Conservation (phyloP, 2,329 filamentous ascomycete genomes). For the Ophiosphaerella narmari region DNA sequence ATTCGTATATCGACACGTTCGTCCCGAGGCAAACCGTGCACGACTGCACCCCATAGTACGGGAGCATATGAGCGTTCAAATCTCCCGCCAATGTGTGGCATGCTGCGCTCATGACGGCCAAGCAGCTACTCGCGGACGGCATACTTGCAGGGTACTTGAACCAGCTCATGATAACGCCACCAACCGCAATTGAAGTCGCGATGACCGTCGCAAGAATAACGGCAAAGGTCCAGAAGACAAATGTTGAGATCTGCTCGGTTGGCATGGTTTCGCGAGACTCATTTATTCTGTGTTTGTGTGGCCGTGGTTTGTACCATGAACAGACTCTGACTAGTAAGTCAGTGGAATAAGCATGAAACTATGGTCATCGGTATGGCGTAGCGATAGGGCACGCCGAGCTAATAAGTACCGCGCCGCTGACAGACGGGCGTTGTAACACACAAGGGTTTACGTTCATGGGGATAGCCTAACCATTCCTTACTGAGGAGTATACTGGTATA, state of each 20-base stretch:
- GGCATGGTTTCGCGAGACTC: not conserved
- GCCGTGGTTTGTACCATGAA: conserved; percentile 45
- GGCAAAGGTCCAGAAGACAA: conserved; percentile 10
- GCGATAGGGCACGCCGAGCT: conserved; percentile 47
- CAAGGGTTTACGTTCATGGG: conserved; percentile 36
- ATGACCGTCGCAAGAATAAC: conserved; percentile 18
- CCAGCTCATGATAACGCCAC: conserved; percentile 13
- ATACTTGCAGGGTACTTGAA: conserved; percentile 25
- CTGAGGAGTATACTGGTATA: conserved; percentile 55
- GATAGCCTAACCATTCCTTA: conserved; percentile 53
- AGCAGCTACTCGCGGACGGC: conserved; percentile 33
- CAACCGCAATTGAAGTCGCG: conserved; percentile 10
- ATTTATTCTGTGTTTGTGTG: not conserved
- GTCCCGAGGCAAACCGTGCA: not conserved
- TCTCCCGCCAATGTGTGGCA: conserved; percentile 30
- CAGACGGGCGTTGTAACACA: conserved; percentile 46
- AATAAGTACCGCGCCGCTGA: conserved; percentile 49
- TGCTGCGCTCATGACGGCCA: conserved; percentile 42
- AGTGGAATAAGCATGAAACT: conserved; percentile 45
- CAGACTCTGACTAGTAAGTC: conserved; percentile 51
- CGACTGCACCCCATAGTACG: conserved; percentile 36
- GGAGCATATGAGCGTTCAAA: conserved; percentile 14
- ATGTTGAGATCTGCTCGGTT: conserved; percentile 8
- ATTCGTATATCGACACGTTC: conserved; percentile 2
- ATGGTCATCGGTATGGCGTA: conserved; percentile 45